Conservation (phyloP, 257 asterid species). For the Rauvolfia tetraphylla region DNA sequence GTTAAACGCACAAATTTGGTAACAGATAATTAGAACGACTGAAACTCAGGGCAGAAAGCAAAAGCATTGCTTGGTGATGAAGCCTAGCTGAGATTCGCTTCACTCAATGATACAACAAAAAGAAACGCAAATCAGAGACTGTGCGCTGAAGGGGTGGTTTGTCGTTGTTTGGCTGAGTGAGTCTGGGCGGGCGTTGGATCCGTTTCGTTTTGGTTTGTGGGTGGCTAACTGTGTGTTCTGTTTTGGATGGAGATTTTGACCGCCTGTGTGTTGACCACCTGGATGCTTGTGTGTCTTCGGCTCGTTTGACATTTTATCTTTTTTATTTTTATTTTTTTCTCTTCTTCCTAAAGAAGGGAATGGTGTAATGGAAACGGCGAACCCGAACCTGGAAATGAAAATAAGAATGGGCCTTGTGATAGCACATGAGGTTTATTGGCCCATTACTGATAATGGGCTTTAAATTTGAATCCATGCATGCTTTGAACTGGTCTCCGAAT, state of each 20-base stretch:
- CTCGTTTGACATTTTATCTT: too few relatives aligned
- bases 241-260: neutral
- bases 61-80: neutral
- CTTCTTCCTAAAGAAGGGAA: too few relatives aligned
- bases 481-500: too few relatives aligned
- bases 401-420: too few relatives aligned
- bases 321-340: too few relatives aligned
- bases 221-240: neutral
- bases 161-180: neutral
- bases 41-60: neutral
- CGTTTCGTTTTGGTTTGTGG: neutral
- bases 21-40: neutral
- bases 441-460: too few relatives aligned
- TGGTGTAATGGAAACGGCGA: too few relatives aligned
- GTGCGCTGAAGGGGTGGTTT: neutral
- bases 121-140: neutral
- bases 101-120: neutral
- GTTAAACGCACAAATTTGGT: neutral
- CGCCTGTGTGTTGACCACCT: neutral
- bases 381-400: too few relatives aligned
- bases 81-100: neutral
- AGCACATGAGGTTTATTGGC: too few relatives aligned
- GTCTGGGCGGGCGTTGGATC: neutral
- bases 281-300: conserved; percentile 2
- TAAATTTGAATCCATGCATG: too few relatives aligned